Evolutionary conservation across 768 basidiomycete genomes (phyloP).

Genomic region (Amyloporia xantha): DNA sequence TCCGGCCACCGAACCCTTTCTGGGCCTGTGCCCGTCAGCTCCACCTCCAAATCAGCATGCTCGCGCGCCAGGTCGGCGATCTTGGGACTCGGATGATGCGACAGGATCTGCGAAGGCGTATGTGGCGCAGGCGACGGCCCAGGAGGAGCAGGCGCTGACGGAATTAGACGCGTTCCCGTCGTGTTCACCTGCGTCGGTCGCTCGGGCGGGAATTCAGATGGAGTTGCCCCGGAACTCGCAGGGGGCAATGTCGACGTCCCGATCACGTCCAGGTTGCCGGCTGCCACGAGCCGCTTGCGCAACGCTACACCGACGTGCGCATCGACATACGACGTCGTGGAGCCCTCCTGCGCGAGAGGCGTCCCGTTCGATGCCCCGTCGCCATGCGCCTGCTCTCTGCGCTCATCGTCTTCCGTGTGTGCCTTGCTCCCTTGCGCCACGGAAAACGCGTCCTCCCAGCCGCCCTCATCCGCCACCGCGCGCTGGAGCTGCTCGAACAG

Average conservation of each 20-base stretch:
- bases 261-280: background rate
- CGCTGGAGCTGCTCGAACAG: conserved; percentile 39
- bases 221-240: background rate
- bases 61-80: conserved; percentile 69
- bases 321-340: conserved; percentile 49
- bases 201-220: conserved; percentile 1
- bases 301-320: conserved; percentile 44
- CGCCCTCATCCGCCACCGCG: conserved; percentile 48
- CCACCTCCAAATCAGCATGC: conserved; percentile 68
- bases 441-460: conserved; percentile 55
- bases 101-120: conserved; percentile 36
- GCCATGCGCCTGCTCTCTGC: background rate
- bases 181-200: conserved; percentile 7
- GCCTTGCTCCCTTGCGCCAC: conserved; percentile 38
- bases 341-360: conserved; percentile 37
- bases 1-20: conserved; percentile 70
- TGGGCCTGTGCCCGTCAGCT: conserved; percentile 69
- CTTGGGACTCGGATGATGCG: conserved; percentile 56
- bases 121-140: conserved; percentile 5
- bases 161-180: conserved; percentile 18
- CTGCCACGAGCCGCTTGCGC: conserved; percentile 43
- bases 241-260: conserved; percentile 3
- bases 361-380: conserved; percentile 27
- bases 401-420: background rate
- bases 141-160: conserved; percentile 9